Evolutionary conservation across 2,329 filamentous ascomycete genomes (phyloP).

Genomic region (Exophiala alcalophila): DNA sequence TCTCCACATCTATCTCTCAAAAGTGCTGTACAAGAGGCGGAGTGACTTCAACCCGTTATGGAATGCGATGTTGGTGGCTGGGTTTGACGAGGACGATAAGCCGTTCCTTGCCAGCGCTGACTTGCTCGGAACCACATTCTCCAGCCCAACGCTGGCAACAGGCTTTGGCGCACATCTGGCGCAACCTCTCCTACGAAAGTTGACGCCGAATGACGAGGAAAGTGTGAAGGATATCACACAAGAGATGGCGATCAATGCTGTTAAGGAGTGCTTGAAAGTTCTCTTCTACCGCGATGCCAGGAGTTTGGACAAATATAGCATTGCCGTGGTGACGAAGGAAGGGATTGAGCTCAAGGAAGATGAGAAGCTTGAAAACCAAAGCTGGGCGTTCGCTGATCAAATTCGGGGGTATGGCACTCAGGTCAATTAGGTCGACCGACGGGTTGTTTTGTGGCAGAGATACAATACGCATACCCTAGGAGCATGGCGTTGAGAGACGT

Average conservation of each 20-base stretch:
- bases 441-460: no score
- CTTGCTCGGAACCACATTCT: constrained; percentile 88
- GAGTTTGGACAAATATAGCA: constrained; percentile 85
- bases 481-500: constrained; percentile 2
- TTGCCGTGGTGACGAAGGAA: constrained; percentile 84
- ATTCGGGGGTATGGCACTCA: constrained; percentile 96
- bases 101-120: constrained; percentile 92
- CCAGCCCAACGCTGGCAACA: constrained; percentile 81
- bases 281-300: constrained; percentile 95
- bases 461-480: no score
- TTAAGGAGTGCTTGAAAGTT: constrained; percentile 97
- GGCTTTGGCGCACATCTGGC: constrained; percentile 92
- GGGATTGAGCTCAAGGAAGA: constrained; percentile 77
- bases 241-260: constrained; percentile 73
- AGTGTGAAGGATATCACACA: constrained; percentile 62
- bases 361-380: constrained; percentile 89
- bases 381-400: constrained; percentile 94
- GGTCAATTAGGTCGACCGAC: constrained; percentile 42
- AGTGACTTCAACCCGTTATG: constrained; percentile 95
- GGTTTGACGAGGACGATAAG: constrained; percentile 72
- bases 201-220: constrained; percentile 79
- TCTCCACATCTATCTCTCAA: constrained; percentile 92
- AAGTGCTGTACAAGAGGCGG: constrained; percentile 92
- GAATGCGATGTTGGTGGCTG: constrained; percentile 91
- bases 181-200: constrained; percentile 80